Evolutionary conservation across 305 asterid genomes (phyloP), one percentile per base, ranked within the genome.

Genomic region (Solanum chacoense): DNA sequence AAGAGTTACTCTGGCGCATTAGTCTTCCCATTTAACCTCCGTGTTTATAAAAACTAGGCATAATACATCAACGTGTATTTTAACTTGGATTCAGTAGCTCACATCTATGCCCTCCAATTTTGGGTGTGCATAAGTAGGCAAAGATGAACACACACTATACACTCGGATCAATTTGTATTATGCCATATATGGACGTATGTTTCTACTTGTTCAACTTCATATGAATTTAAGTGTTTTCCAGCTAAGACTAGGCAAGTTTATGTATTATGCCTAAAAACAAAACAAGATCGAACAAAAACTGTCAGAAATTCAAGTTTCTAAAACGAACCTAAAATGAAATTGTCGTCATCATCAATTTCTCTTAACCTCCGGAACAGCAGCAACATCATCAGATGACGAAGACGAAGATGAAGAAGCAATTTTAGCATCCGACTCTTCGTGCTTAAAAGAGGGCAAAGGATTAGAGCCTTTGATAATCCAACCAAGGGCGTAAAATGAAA

Each of bases 401-500:
- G 88, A n/a, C 67, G 81, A 86, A 73, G 90, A 59, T 0, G 59
- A 79, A 31, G 89, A 29, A 84, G 89, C 29, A n/a, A 11, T 86
- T 18, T 86, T 87, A 8, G 59, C 22, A 13, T 73, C 78, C 65
- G 84, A 55, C 0, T 79, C 86, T 16, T 89, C 90, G 9, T 90
- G 87, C 38, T 90, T 89, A 71, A 93, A 92, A 88, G 98, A 95
- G 42, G 94, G 95, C 37, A 96, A 89, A 31, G 99, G 99, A 91
- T 97, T 96, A 34, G 93, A 89, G 89, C 99, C 98, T 90, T 96
- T 95, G 89, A 96, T 93, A 71, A 92, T 34, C 98, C 98, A 96
- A 79, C 99, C 98, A 78, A 96, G 96, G 22, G 98, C 98, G 89
- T 94, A 97, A 91, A 96, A 95, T 34, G 98, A 95, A 29, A 91